Percentiles rank a stretch among this genome's conserved stretches.
phyloP scores from a whole-genome alignment of 164 flowering plant species.

The Brasenia schreberi region DNA sequence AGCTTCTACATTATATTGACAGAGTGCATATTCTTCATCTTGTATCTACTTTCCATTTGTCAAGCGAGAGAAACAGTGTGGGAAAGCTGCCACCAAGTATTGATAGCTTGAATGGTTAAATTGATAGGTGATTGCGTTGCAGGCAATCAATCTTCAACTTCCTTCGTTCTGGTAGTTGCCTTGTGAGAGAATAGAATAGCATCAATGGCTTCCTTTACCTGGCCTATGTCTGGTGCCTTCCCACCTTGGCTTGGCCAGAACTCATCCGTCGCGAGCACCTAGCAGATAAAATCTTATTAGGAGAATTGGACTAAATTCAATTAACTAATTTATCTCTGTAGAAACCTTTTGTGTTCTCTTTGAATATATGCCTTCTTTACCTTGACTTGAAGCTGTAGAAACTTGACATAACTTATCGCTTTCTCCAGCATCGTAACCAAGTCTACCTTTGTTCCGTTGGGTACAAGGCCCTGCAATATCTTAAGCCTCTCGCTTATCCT shows the following conservation, averaged over 20 bases:
- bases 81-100: too few species aligned
- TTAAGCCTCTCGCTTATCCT: slow-evolving; percentile 85
- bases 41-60: too few species aligned
- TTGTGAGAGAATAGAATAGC: slow-evolving; percentile 69
- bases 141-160: background rate
- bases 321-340: background rate
- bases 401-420: slow-evolving; percentile 91
- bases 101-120: too few species aligned
- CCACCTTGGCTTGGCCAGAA: slow-evolving; percentile 96
- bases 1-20: too few species aligned
- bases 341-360: background rate
- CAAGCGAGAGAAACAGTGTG: too few species aligned
- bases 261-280: slow-evolving; percentile 97
- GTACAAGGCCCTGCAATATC: slow-evolving; percentile 80
- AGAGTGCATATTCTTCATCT: too few species aligned
- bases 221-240: slow-evolving; percentile 82
- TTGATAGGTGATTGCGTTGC: too few species aligned
- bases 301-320: background rate
- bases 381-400: slow-evolving; percentile 95
- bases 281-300: background rate
- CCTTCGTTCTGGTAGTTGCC: slow-evolving; percentile 2
- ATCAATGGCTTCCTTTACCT: slow-evolving; percentile 93
- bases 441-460: slow-evolving; percentile 96
- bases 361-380: slow-evolving; percentile 15
- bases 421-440: slow-evolving; percentile 93